phyloP scores from a whole-genome alignment of 2,329 filamentous ascomycete species.

The Fonsecaea monophora region DNA sequence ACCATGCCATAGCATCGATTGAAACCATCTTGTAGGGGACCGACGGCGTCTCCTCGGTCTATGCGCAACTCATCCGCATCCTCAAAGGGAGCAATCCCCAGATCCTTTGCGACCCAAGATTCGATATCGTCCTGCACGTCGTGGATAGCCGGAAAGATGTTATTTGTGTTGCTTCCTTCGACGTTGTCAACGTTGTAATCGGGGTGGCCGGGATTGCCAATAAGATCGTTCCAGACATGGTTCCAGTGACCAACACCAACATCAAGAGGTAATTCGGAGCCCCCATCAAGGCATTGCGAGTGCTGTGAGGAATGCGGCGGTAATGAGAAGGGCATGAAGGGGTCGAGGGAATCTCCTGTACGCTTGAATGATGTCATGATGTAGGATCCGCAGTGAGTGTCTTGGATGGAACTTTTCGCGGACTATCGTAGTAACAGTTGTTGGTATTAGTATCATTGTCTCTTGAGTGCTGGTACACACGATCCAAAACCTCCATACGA shows the following conservation, averaged over 20 bases:
- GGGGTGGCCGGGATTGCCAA: slow-evolving; percentile 8
- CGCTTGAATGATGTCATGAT: slow-evolving; percentile 15
- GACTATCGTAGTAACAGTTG: background rate
- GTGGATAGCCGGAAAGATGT: background rate
- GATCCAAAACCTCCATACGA: background rate
- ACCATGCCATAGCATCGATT: slow-evolving; percentile 32
- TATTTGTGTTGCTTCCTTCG: background rate
- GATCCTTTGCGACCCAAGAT: slow-evolving; percentile 11
- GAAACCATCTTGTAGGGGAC: background rate
- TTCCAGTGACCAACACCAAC: slow-evolving; percentile 16
- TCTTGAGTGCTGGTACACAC: background rate
- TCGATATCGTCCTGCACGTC: slow-evolving; percentile 18
- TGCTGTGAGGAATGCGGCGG: background rate
- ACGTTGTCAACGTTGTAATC: background rate
- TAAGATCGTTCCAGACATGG: slow-evolving; percentile 19
- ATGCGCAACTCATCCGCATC: background rate
- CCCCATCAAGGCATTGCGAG: background rate
- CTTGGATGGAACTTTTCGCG: background rate
- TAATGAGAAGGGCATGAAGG: background rate
- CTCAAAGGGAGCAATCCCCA: background rate
- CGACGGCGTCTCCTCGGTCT: background rate
- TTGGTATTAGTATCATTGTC: background rate
- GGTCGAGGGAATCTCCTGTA: background rate
- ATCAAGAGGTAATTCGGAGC: background rate
- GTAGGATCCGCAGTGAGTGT: background rate